Evolutionary conservation across 1,139 yeast genomes (phyloP).

Genomic region (Candida anutae): DNA sequence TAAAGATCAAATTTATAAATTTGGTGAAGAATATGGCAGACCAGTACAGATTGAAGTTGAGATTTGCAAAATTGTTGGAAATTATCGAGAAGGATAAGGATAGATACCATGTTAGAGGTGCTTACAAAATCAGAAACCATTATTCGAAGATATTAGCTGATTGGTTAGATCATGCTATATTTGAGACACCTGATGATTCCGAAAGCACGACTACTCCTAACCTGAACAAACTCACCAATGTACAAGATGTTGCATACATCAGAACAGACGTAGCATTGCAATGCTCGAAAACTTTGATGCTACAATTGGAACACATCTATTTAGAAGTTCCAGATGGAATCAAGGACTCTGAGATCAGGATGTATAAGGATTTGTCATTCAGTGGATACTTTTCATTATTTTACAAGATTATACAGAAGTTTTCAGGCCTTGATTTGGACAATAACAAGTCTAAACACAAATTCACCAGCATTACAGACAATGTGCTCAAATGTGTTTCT

Average conservation of each 20-base stretch:
- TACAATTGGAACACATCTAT: conserved; percentile 46
- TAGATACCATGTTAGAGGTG: conserved; percentile 44
- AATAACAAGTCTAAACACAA: conserved; percentile 40
- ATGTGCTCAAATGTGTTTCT: conserved; percentile 61
- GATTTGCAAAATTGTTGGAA: conserved; percentile 49
- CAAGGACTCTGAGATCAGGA: conserved; percentile 46
- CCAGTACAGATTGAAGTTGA: conserved; percentile 44
- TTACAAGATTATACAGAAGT: conserved; percentile 61
- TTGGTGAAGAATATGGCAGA: conserved; percentile 27
- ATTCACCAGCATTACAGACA: conserved; percentile 48
- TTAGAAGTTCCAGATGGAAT: conserved; percentile 58
- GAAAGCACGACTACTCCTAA: not conserved
- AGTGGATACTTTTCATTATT: conserved; percentile 67
- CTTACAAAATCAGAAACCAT: conserved; percentile 49
- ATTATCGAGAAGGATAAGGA: conserved; percentile 38
- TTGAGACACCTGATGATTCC: conserved; percentile 9
- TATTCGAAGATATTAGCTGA: conserved; percentile 53
- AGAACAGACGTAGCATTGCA: conserved; percentile 63
- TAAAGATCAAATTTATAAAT: conserved; percentile 25
- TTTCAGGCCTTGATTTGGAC: conserved; percentile 24
- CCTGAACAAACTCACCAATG: conserved; percentile 9
- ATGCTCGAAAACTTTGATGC: conserved; percentile 50
- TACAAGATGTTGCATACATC: conserved; percentile 44
- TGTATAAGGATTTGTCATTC: conserved; percentile 58
- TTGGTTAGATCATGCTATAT: conserved; percentile 60